A percentile compares a stretch with the other conserved stretches of the same genome.
Evolutionary conservation across 805 yeast genomes (phyloP).

Genomic region (Kuraishia floccosa): DNA sequence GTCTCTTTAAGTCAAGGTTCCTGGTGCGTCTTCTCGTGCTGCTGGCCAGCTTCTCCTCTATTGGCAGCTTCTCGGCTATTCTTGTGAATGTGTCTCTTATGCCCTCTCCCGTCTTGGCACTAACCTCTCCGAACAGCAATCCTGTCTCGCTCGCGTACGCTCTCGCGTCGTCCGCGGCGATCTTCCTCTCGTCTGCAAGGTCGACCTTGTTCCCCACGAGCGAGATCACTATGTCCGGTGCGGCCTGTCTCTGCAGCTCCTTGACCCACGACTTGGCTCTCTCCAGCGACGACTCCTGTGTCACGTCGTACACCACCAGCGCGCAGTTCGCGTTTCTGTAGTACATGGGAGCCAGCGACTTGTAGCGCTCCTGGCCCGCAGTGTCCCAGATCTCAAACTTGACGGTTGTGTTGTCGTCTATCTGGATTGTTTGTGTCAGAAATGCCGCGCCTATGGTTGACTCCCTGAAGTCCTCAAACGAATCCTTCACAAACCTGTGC

Average conservation of each 20-base stretch:
- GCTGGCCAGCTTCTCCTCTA: slow-evolving; percentile 14
- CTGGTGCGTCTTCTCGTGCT: slow-evolving; percentile 9
- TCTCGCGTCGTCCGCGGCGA: slow-evolving; percentile 31
- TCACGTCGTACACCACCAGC: slow-evolving; percentile 65
- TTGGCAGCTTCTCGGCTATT: slow-evolving; percentile 35
- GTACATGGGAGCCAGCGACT: slow-evolving; percentile 75
- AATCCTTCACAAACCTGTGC: slow-evolving; percentile 60
- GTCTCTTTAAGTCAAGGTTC: slow-evolving; percentile 17
- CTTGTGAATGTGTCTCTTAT: slow-evolving; percentile 34
- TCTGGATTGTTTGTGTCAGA: slow-evolving; percentile 52
- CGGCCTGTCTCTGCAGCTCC: slow-evolving; percentile 76
- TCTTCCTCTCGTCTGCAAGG: slow-evolving; percentile 37
- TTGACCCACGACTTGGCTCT: slow-evolving; percentile 72
- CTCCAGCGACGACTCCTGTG: slow-evolving; percentile 52
- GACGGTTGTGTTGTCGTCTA: slow-evolving; percentile 42
- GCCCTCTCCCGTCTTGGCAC: slow-evolving; percentile 47
- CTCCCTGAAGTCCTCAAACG: slow-evolving; percentile 63
- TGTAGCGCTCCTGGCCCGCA: slow-evolving; percentile 76
- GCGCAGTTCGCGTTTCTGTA: slow-evolving; percentile 77
- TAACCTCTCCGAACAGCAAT: slow-evolving; percentile 39
- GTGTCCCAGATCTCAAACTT: slow-evolving; percentile 83
- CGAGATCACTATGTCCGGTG: slow-evolving; percentile 62
- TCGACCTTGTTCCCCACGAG: slow-evolving; percentile 75
- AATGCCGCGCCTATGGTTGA: slow-evolving; percentile 85
- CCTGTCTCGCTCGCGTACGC: slow-evolving; percentile 43